phyloP scores from a whole-genome alignment of 164 flowering plant genomes.

The Sextonia rubra region DNA sequence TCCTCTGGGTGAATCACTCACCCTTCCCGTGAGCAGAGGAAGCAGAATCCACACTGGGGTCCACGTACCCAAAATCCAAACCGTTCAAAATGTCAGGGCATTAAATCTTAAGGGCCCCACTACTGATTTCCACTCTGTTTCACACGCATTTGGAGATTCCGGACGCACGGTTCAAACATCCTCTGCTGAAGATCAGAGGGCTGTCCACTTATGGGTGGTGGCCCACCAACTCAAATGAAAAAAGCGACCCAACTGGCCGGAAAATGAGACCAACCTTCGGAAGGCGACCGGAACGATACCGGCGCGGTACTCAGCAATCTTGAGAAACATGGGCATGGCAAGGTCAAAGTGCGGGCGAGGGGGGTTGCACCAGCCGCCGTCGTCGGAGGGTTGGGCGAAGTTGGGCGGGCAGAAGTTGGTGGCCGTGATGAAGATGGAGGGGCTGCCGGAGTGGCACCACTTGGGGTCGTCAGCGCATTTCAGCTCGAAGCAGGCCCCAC shows the following conservation, averaged over 20 bases:
- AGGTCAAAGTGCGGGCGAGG: conserved; percentile 56
- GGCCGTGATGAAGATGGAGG: conserved; percentile 49
- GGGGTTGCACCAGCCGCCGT: conserved; percentile 66
- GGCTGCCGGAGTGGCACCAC: conserved; percentile 51
- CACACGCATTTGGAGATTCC: too few species aligned
- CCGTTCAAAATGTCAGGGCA: too few species aligned
- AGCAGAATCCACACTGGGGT: too few species aligned
- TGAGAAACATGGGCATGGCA: conserved; percentile 52
- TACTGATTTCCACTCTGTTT: too few species aligned
- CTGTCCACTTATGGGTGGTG: too few species aligned
- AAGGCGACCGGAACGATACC: conserved; percentile 51
- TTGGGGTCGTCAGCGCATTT: conserved; percentile 38
- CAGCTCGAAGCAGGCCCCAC: conserved; percentile 50
- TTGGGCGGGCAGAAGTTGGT: conserved; percentile 60
- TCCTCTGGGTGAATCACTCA: too few species aligned
- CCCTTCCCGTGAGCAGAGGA: too few species aligned
- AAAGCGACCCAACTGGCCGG: background rate
- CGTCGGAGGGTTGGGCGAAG: conserved; percentile 39
- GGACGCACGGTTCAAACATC: too few species aligned
- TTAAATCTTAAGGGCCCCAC: too few species aligned
- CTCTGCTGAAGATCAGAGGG: too few species aligned
- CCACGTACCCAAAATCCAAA: too few species aligned
- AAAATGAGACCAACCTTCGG: conserved; percentile 27
- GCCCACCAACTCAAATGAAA: too few species aligned
- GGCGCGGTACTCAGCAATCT: conserved; percentile 48